phyloP scores from a whole-genome alignment of 2,329 filamentous ascomycete genomes.

The Beauveria brongniartii region DNA sequence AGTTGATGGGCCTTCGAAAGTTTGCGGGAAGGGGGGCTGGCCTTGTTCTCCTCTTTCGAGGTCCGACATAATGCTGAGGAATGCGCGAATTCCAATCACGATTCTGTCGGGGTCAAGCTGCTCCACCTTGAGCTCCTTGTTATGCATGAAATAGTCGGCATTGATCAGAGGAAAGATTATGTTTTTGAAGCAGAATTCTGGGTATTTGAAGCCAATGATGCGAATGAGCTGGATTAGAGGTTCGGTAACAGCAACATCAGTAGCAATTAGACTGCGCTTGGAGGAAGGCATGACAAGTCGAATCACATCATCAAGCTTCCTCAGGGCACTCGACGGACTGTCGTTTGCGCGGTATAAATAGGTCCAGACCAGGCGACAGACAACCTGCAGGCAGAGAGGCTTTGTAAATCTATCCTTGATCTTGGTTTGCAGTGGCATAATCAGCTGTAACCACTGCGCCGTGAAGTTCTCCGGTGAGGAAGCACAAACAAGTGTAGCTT shows the following conservation, averaged over 20 bases:
- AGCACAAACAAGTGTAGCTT: slow-evolving; percentile 78
- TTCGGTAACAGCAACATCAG: slow-evolving; percentile 76
- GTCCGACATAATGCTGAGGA: slow-evolving; percentile 87
- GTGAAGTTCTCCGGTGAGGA: slow-evolving; percentile 79
- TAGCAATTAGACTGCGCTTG: slow-evolving; percentile 72
- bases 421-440: slow-evolving; percentile 68
- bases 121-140: slow-evolving; percentile 76
- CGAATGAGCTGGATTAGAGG: slow-evolving; percentile 90
- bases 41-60: slow-evolving; percentile 75
- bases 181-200: slow-evolving; percentile 84
- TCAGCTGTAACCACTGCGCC: slow-evolving; percentile 77
- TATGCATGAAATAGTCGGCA: slow-evolving; percentile 72
- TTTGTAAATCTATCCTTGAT: slow-evolving; percentile 76
- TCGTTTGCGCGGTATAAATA: slow-evolving; percentile 84
- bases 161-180: slow-evolving; percentile 96
- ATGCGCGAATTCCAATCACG: slow-evolving; percentile 93
- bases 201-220: slow-evolving; percentile 87
- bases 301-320: slow-evolving; percentile 85
- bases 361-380: slow-evolving; percentile 87
- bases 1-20: slow-evolving; percentile 36
- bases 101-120: slow-evolving; percentile 93
- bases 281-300: slow-evolving; percentile 74
- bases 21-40: slow-evolving; percentile 74
- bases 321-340: slow-evolving; percentile 54
- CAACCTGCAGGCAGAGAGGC: slow-evolving; percentile 75